Conservation (phyloP, 352 stramenopile genomes). For the Pythium utonaiense region DNA sequence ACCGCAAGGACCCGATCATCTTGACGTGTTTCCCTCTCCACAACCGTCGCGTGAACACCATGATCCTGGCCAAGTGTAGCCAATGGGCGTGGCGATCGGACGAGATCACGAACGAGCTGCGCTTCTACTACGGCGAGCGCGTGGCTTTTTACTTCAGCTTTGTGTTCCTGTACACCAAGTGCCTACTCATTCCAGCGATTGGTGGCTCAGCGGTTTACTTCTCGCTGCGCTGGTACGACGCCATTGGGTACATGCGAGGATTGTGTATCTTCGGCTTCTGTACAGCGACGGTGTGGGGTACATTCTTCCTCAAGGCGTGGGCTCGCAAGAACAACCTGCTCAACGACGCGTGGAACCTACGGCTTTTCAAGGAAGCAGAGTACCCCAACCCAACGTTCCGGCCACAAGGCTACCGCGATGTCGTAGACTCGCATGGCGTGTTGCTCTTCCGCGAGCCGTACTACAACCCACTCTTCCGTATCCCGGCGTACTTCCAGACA, state of each 20-base stretch:
- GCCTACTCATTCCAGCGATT: conserved; percentile 57
- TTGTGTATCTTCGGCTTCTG: conserved; percentile 80
- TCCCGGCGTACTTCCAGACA: conserved; percentile 78
- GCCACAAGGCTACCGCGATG: conserved; percentile 68
- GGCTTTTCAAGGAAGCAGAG: conserved; percentile 83
- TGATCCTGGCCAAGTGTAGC: conserved; percentile 64
- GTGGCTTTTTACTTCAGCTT: conserved; percentile 88
- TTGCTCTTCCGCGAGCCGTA: conserved; percentile 80
- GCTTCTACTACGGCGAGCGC: conserved; percentile 80
- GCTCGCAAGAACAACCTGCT: conserved; percentile 73
- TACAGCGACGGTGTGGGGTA: conserved; percentile 72
- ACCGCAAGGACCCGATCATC: conserved; percentile 70
- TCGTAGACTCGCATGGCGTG: conserved; percentile 66
- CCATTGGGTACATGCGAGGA: conserved; percentile 74
- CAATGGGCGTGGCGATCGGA: conserved; percentile 76
- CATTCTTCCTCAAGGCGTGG: conserved; percentile 76
- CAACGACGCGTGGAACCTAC: conserved; percentile 80
- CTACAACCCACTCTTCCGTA: conserved; percentile 74
- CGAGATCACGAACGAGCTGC: conserved; percentile 82
- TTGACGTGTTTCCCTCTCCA: conserved; percentile 80
- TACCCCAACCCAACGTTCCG: conserved; percentile 81
- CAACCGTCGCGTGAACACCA: conserved; percentile 70
- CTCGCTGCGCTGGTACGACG: conserved; percentile 60
- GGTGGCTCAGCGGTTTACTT: conserved; percentile 62
- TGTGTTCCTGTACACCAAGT: conserved; percentile 84